Percentiles rank a stretch among this genome's conserved stretches.
These are phyloP conservation scores for Sonneratia alba DNA, from an alignment of 345 rosid species.

Conservation along the genomic window DNA sequence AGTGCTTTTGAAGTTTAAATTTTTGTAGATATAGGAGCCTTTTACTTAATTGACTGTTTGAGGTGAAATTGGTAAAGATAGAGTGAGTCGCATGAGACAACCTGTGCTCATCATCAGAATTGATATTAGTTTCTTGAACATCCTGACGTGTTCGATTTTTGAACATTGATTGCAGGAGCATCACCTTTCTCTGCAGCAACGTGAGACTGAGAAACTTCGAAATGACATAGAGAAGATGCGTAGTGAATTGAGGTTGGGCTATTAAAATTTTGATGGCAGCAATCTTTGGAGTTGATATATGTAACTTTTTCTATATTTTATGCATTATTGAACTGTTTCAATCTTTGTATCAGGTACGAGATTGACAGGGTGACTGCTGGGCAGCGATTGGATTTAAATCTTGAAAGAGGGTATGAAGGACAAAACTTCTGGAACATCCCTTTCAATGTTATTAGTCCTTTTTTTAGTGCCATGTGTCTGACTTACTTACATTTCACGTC, in stretches of 20 bases:
- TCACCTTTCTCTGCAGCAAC: conserved; percentile 73
- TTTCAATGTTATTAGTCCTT: neutral
- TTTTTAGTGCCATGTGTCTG: too few relatives aligned
- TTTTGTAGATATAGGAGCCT: too few relatives aligned
- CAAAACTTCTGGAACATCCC: neutral
- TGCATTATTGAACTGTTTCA: neutral
- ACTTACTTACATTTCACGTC: neutral
- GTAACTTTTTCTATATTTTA: neutral
- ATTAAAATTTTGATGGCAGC: neutral
- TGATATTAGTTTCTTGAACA: too few relatives aligned
- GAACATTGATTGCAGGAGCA: conserved; percentile 46
- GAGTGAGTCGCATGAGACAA: too few relatives aligned
- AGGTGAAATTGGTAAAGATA: too few relatives aligned
- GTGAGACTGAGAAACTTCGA: conserved; percentile 71
- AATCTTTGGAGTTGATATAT: neutral
- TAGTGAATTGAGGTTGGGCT: conserved; percentile 63
- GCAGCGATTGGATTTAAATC: conserved; percentile 92
- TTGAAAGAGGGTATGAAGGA: conserved; percentile 71
- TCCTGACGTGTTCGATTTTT: too few relatives aligned
- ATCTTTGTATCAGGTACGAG: conserved; percentile 50
- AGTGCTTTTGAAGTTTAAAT: too few relatives aligned
- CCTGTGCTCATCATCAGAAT: too few relatives aligned
- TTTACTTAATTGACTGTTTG: too few relatives aligned
- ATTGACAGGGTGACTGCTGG: conserved; percentile 89
- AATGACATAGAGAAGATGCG: conserved; percentile 82